Conservation (phyloP, 768 basidiomycete species). For the Naematelia aurantialba region DNA sequence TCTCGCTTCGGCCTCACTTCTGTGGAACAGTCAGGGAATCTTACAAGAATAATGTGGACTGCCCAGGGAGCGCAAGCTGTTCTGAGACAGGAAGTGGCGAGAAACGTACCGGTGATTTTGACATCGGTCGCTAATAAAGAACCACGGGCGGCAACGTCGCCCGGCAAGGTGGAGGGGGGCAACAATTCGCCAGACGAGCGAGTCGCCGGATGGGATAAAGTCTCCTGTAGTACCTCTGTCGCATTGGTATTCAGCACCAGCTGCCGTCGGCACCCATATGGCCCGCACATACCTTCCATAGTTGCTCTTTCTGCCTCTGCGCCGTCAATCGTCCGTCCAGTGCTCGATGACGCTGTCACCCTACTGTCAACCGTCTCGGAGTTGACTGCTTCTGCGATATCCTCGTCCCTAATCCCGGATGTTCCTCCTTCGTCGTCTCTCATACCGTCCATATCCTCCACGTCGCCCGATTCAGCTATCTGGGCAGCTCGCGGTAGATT, state of each 20-base stretch:
- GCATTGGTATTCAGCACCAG: too few species aligned
- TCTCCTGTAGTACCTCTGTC: too few species aligned
- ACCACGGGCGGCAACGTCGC: background rate
- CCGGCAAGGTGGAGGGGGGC: background rate
- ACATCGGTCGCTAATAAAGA: background rate
- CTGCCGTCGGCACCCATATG: too few species aligned
- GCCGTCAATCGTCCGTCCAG: background rate
- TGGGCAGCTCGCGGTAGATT: too few species aligned
- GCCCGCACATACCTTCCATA: background rate
- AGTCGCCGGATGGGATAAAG: too few species aligned
- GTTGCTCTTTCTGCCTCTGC: background rate
- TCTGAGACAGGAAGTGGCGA: background rate
- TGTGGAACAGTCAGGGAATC: background rate
- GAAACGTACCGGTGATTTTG: background rate
- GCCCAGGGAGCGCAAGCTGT: background rate
- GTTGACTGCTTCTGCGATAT: too few species aligned
- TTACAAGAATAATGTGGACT: background rate
- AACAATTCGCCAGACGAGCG: background rate
- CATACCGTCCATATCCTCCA: too few species aligned
- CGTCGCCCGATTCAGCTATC: too few species aligned
- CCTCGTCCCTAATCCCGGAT: too few species aligned
- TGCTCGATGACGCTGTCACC: background rate
- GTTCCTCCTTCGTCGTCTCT: too few species aligned
- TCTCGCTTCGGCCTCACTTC: conserved; percentile 40
- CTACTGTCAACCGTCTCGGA: too few species aligned